A percentile compares a stretch with the other conserved stretches of the same genome.
These are phyloP conservation scores for Cytospora piceicola DNA, from an alignment of 2,329 filamentous ascomycete genomes.

Conservation along the genomic window DNA sequence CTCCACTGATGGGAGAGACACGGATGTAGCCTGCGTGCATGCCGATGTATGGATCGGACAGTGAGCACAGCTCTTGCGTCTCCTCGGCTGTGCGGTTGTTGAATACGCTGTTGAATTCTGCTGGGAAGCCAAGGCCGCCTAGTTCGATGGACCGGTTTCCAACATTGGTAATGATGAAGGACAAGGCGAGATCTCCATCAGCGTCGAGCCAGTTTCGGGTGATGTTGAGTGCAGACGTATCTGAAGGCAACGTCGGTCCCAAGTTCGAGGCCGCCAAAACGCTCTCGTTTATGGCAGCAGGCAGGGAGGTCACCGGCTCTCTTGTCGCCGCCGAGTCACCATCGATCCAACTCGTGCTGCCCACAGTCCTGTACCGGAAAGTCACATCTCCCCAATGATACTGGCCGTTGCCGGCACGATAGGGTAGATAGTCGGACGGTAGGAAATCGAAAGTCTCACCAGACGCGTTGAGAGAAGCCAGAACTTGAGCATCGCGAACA, in stretches of 20 bases:
- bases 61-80: slow-evolving; percentile 55
- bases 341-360: slow-evolving; percentile 47
- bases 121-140: slow-evolving; percentile 60
- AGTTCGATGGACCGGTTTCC: slow-evolving; percentile 50
- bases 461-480: slow-evolving; percentile 51
- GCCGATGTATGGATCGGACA: slow-evolving; percentile 64
- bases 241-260: slow-evolving; percentile 45
- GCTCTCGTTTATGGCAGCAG: slow-evolving; percentile 30
- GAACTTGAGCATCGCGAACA: slow-evolving; percentile 50
- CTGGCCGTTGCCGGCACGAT: slow-evolving; percentile 53
- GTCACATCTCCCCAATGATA: slow-evolving; percentile 65
- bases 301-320: slow-evolving; percentile 40
- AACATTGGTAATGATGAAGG: slow-evolving; percentile 55
- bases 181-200: slow-evolving; percentile 53
- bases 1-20: slow-evolving; percentile 55
- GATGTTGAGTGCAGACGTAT: slow-evolving; percentile 46
- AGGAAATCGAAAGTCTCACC: slow-evolving; percentile 56
- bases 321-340: slow-evolving; percentile 51
- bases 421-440: slow-evolving; percentile 53
- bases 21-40: slow-evolving; percentile 61
- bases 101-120: slow-evolving; percentile 67
- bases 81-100: slow-evolving; percentile 52
- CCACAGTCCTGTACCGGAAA: slow-evolving; percentile 53
- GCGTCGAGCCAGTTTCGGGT: slow-evolving; percentile 56
- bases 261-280: slow-evolving; percentile 47